A percentile compares a stretch with the other conserved stretches of the same genome.
Conservation (phyloP, 78 protist species). For the Isochrysis galbana region DNA sequence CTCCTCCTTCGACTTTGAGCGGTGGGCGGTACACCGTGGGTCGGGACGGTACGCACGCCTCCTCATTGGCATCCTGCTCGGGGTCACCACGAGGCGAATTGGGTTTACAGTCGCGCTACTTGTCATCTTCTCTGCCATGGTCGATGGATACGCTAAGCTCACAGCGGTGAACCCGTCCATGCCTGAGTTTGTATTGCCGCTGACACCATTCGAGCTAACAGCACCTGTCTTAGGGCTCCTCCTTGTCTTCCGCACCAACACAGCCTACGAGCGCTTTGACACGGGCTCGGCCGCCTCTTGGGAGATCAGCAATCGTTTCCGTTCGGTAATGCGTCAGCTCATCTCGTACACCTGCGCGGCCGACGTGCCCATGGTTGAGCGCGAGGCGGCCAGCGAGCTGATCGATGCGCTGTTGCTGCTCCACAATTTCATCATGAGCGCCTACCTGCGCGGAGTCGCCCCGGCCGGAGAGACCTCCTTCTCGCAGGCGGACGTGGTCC, state of each 20-base stretch:
- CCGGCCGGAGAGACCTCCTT: background rate
- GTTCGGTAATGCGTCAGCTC: background rate
- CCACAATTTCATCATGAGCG: background rate
- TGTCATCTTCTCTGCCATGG: background rate
- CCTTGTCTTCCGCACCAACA: background rate
- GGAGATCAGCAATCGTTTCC: background rate
- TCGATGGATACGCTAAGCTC: background rate
- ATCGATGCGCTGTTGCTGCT: background rate
- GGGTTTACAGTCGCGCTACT: background rate
- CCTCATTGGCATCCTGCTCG: background rate
- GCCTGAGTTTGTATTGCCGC: background rate
- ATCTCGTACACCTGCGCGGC: background rate
- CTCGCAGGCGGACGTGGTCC: background rate
- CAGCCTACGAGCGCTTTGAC: slow-evolving; percentile 5
- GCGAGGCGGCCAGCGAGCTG: background rate
- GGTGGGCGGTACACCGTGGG: background rate
- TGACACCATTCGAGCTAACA: slow-evolving; percentile 8
- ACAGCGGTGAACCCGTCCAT: background rate
- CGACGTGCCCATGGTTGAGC: background rate
- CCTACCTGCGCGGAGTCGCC: background rate
- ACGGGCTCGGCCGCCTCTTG: background rate
- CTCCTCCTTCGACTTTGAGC: background rate
- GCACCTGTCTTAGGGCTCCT: background rate
- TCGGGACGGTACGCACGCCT: background rate
- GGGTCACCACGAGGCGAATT: background rate